Base-by-base conservation (phyloP, 2,329 filamentous ascomycete genomes). In the Lachnellula hyalina region DNA sequence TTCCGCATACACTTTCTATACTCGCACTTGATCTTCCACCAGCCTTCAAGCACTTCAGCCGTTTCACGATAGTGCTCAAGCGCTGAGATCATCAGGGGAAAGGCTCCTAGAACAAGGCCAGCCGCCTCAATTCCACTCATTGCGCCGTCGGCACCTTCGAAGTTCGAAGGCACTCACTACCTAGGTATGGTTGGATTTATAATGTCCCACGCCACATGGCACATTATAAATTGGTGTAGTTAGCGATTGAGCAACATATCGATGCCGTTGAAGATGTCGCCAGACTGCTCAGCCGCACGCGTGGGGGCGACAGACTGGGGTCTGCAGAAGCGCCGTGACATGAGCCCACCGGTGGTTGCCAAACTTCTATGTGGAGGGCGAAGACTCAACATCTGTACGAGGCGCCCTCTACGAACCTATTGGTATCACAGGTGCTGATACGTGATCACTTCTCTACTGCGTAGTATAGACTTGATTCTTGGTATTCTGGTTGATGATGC, bases 41-140 rank as follows among this genome's bases (percentile, higher is more conserved):
- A 63, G 12, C 48, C 52, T 42, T 44, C 46, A 14, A 63, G 48
- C 5, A 49, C 19, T 38, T 58, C 55, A 9, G 49, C 52, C 1
- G 41, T 56, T 15, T 57, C 38, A 12, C 49, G 49, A 51, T 59
- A 63, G 32, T 63, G 55, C n/a, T 62, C 58, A 3, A 56, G 44
- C 2, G 53, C 48, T 2, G 59, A 61, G 3, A 62, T 57, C 38
- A 59, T 42, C 21, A 63, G 38, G 2, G 60, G 61, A 19, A 62
- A 41, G 11, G 52, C 49, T 2, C 51, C 61, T 8, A 63, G 50
- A 12, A 61, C 54, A 17, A 63, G 44, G 9, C 61, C 60, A 8
- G 53, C 55, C 8, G 56, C 47, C 40, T 61, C 59, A 28, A 53
- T 23, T 44, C 51, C 53, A 49, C 23, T 45, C 53, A 58, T 58